These are phyloP conservation scores for Colletotrichum zoysiae DNA, from an alignment of 2,329 filamentous ascomycete species.

Conservation along the genomic window DNA sequence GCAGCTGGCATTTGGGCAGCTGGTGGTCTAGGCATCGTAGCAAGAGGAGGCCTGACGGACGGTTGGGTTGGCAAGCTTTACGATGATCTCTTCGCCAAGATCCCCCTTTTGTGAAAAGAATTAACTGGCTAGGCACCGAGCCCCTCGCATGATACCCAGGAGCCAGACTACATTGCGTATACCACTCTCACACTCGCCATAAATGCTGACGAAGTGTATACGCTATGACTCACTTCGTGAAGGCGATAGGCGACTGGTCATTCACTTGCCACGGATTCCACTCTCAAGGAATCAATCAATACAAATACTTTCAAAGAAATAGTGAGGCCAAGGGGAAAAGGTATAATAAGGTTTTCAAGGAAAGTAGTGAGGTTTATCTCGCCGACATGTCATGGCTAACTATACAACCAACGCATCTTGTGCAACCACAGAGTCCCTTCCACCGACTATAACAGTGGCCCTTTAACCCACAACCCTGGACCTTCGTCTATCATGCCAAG, in stretches of 20 bases:
- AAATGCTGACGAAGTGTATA: not conserved
- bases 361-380: not conserved
- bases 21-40: constrained; percentile 84
- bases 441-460: not conserved
- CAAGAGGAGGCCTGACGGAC: constrained; percentile 73
- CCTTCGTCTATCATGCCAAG: not conserved
- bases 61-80: constrained; percentile 88
- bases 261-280: not conserved
- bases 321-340: too few relatives aligned
- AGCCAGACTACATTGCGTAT: not conserved
- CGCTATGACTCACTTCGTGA: not conserved
- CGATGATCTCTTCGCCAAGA: constrained; percentile 73
- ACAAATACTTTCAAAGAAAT: too few relatives aligned
- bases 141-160: constrained; percentile 6
- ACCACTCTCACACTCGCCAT: not conserved
- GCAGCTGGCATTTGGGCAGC: constrained; percentile 81
- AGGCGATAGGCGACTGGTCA: too few relatives aligned
- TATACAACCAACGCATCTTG: not conserved
- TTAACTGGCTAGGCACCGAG: not conserved
- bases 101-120: constrained; percentile 41
- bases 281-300: not conserved
- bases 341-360: not conserved
- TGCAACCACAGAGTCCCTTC: not conserved
- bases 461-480: too few relatives aligned
- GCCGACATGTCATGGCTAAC: not conserved